Percentiles rank a stretch among this genome's conserved stretches.
These are phyloP conservation scores for Lodderomyces jiufengensis DNA, from an alignment of 1,139 yeast genomes.

Conservation along the genomic window DNA sequence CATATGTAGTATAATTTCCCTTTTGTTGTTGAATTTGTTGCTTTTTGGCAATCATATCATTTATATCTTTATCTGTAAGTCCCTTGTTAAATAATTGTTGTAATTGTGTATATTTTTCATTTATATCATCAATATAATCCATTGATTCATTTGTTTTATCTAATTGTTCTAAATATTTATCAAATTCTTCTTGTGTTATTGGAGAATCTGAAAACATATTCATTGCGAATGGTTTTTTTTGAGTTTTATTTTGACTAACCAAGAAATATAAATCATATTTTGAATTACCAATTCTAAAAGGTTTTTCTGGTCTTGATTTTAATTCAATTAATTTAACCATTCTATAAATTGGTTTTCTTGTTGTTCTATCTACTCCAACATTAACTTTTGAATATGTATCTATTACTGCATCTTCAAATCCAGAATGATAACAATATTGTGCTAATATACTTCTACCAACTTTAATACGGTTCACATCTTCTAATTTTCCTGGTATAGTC, in stretches of 20 bases:
- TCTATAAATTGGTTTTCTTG: conserved; percentile 68
- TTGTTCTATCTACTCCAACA: conserved; percentile 64
- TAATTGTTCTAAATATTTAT: conserved; percentile 61
- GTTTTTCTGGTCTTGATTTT: conserved; percentile 48
- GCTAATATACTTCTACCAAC: conserved; percentile 76
- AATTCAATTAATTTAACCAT: conserved; percentile 77
- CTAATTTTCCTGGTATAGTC: conserved; percentile 37
- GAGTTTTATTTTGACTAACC: conserved; percentile 63
- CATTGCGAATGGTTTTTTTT: conserved; percentile 71
- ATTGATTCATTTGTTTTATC: conserved; percentile 54
- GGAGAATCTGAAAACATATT: conserved; percentile 75
- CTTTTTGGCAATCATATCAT: conserved; percentile 66
- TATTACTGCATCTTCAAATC: conserved; percentile 61
- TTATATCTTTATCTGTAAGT: conserved; percentile 72
- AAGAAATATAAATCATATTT: conserved; percentile 59
- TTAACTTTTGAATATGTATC: conserved; percentile 83
- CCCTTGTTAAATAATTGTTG: conserved; percentile 59
- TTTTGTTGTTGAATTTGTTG: conserved; percentile 53
- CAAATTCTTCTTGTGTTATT: conserved; percentile 66
- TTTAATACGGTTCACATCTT: conserved; percentile 65
- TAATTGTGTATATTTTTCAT: conserved; percentile 60
- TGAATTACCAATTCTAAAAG: conserved; percentile 54
- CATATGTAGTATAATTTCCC: conserved; percentile 46
- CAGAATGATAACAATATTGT: conserved; percentile 78
- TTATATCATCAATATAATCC: conserved; percentile 66